Evolutionary conservation across 139 green algal species (phyloP), one percentile per base, ranked within the genome.

Genomic region (Chlamydomonas sp.): DNA sequence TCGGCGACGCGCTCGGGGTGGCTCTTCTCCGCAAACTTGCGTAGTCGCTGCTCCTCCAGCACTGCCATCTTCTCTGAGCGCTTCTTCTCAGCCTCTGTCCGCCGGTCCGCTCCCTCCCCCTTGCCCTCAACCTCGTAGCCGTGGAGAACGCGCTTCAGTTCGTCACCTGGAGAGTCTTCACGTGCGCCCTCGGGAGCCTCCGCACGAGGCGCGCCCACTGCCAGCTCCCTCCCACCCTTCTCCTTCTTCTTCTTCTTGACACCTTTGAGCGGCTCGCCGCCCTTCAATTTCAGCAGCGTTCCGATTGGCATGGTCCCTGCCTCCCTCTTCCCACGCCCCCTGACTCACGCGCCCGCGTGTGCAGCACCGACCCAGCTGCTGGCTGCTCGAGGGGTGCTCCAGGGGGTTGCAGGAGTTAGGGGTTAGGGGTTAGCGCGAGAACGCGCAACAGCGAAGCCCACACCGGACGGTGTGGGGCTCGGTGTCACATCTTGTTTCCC

Each of bases 261-360:
- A 4, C 79, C 71, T 54, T 80, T 79, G 4, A 88, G 57, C 1
- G 73, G 24, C 5, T 81, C 71, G 4, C 73, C 86, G 0, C 91
- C 91, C 73, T 97, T 97, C 0, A 97, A 79, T 71, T 95, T 96
- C 31, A 97, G 84, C 65, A n/a, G n/a, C n/a, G n/a, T n/a, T n/a
- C n/a, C n/a, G n/a, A n/a, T n/a, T n/a, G n/a, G n/a, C n/a, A n/a
- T n/a, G n/a, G n/a, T n/a, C n/a, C n/a, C n/a, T n/a, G n/a, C n/a
- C n/a, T n/a, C n/a, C n/a, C n/a, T n/a, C n/a, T n/a, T n/a, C n/a
- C n/a, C n/a, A n/a, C n/a, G n/a, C n/a, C n/a, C n/a, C n/a, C n/a
- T n/a, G n/a, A n/a, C n/a, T n/a, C n/a, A n/a, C n/a, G n/a, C n/a
- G n/a, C n/a, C n/a, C n/a, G n/a, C n/a, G n/a, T n/a, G n/a, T n/a